Conservation (phyloP, 805 yeast species). For the Helenozyma rhizophorensis region DNA sequence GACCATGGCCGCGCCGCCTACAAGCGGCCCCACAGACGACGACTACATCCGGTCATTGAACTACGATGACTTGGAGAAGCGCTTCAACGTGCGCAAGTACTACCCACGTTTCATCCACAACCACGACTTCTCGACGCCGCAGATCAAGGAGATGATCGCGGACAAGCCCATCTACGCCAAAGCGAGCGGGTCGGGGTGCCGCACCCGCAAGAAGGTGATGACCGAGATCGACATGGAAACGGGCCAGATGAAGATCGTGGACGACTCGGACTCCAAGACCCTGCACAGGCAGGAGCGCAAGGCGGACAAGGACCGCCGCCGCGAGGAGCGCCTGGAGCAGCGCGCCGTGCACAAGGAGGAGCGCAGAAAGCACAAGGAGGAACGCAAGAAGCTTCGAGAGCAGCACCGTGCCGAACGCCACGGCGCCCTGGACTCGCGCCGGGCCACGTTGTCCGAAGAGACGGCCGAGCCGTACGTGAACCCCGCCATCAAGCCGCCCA, state of each 20-base stretch:
- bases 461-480: not conserved
- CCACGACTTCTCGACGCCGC: conserved; percentile 32
- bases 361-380: conserved; percentile 5
- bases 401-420: conserved; percentile 6
- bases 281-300: not conserved
- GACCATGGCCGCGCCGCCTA: not conserved
- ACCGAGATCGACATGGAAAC: conserved; percentile 8
- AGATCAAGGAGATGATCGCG: conserved; percentile 26
- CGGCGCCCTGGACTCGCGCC: not conserved
- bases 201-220: conserved; percentile 2
- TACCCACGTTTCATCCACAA: conserved; percentile 37
- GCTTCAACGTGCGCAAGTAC: conserved; percentile 33
- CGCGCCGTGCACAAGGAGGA: not conserved
- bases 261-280: not conserved
- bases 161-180: conserved; percentile 39
- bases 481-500: conserved; percentile 1
- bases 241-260: conserved; percentile 3
- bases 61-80: conserved; percentile 33
- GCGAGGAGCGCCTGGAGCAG: not conserved
- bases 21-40: conserved; percentile 5
- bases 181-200: conserved; percentile 25
- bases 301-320: not conserved
- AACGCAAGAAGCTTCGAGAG: conserved; percentile 5
- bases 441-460: not conserved
- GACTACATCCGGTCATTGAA: conserved; percentile 24